Conservation (phyloP, 768 basidiomycete species). For the Psilocybe tampanensis region DNA sequence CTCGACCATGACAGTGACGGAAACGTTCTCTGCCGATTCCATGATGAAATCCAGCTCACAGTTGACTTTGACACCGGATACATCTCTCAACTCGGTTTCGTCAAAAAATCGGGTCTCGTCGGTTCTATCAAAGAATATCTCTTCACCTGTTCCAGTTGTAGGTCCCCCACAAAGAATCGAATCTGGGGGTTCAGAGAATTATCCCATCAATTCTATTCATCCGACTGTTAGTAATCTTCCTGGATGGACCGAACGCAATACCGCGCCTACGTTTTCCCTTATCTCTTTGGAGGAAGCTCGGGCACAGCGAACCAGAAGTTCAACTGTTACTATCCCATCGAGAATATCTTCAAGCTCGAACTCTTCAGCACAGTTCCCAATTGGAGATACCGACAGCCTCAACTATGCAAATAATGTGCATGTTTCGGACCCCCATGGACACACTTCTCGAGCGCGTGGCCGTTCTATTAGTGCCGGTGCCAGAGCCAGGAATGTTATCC, state of each 20-base stretch:
- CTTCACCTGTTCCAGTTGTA: conserved; percentile 51
- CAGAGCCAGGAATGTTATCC: conserved; percentile 51
- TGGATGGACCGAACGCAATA: conserved; percentile 53
- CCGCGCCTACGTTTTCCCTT: conserved; percentile 58
- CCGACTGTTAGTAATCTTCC: conserved; percentile 36
- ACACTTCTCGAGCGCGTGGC: conserved; percentile 37
- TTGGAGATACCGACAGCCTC: conserved; percentile 29
- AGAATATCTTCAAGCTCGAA: conserved; percentile 27
- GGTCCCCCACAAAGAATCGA: conserved; percentile 29
- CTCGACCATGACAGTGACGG: conserved; percentile 54
- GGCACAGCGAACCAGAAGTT: conserved; percentile 63
- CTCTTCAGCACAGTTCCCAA: conserved; percentile 33
- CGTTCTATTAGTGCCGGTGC: conserved; percentile 66
- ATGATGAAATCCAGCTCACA: conserved; percentile 34
- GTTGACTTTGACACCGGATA: conserved; percentile 37
- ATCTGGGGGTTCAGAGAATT: conserved; percentile 28
- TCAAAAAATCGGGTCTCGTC: conserved; percentile 33
- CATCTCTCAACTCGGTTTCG: conserved; percentile 31
- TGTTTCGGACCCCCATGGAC: conserved; percentile 9
- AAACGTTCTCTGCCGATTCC: conserved; percentile 32
- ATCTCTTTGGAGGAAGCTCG: conserved; percentile 82
- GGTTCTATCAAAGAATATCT: conserved; percentile 55
- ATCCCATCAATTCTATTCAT: conserved; percentile 18
- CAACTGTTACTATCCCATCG: conserved; percentile 33
- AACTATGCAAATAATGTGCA: conserved; percentile 12